Evolutionary conservation across 2,329 filamentous ascomycete genomes (phyloP), one percentile per base, ranked within the genome.

Genomic region (Diplocarpon rosae): DNA sequence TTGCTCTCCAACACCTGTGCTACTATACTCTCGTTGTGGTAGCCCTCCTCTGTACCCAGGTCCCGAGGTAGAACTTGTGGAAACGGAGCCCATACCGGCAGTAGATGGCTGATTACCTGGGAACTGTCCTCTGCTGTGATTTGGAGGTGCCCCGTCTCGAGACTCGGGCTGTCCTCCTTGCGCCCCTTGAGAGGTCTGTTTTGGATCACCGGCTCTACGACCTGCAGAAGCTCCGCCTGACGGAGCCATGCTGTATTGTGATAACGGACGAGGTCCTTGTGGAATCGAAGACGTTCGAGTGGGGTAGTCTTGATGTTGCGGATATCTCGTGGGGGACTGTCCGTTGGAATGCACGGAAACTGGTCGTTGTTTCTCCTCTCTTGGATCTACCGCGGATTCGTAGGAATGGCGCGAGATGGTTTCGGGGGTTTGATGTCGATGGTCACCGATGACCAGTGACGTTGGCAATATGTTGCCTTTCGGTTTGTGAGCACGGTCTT

Each of bases 371-470:
- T 58, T 33, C 13, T 58, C 56, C 33, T 58, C 54, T 50, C 53
- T 43, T 38, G 52, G 56, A 14, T 59, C 52, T 12, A 69, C 59
- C 30, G 71, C 71, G 29, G 76, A 79, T 47, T 81, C 78, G 66
- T 74, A 70, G 58, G 78, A 81, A 53, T 77, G 59, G 60, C 80
- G 76, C 6, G 76, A 80, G 31, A 76, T 62, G 5, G 76, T 78
- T 60, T 81, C 77, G 24, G 74, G 64, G 56, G 77, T 79, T 45
- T 66, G 54, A 38, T 65, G 52, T 40, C 63, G 64, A 50, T 69
- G 66, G 39, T 56, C 52, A 56, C 50, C 57, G 39, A 31, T 61
- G 48, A 57, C 54, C 38, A 63, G 54, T 32, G 47, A 47, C 10
- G 48, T 55, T 33, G 47, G 63, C 41, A 60, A 60, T 43, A 61